phyloP scores from a whole-genome alignment of 1,284 basidiomycete genomes.

The Gomphus bonarii region DNA sequence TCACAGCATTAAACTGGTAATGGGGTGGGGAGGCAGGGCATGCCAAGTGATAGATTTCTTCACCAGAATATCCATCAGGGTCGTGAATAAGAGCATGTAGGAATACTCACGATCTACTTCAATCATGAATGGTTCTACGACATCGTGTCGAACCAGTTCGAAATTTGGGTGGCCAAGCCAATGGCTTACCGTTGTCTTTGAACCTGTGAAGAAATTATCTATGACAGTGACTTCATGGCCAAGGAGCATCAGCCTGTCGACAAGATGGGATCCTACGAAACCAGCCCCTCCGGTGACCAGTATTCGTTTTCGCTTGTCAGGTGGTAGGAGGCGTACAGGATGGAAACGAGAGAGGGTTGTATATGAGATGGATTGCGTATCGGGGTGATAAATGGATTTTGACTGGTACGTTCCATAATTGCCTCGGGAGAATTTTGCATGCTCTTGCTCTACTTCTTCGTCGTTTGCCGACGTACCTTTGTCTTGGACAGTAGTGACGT shows the following conservation, averaged over 20 bases:
- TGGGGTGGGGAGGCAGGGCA: conserved; percentile 94
- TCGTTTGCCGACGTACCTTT: conserved; percentile 18
- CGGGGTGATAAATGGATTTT: conserved; percentile 75
- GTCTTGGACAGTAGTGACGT: conserved; percentile 35
- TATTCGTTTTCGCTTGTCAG: conserved; percentile 75
- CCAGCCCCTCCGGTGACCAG: conserved; percentile 94
- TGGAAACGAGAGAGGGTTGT: conserved; percentile 86
- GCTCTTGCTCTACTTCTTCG: conserved; percentile 24
- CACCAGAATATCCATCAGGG: conserved; percentile 6
- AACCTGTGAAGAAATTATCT: conserved; percentile 98
- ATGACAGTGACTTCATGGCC: conserved; percentile 97
- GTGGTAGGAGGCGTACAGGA: conserved; percentile 79
- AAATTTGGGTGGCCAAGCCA: conserved; percentile 98
- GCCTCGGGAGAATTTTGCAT: conserved; percentile 45
- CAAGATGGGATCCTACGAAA: conserved; percentile 95
- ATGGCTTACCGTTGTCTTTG: conserved; percentile 87
- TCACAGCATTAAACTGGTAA: conserved; percentile 92
- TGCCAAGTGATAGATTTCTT: conserved; percentile 94
- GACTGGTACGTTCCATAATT: conserved; percentile 49
- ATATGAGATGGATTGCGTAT: conserved; percentile 76
- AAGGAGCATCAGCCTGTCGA: conserved; percentile 93
- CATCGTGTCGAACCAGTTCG: conserved; percentile 94
- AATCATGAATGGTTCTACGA: conserved; percentile 93
- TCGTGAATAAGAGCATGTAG: not conserved
- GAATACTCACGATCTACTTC: conserved; percentile 81